Percentiles rank a stretch among this genome's conserved stretches.
Conservation (phyloP, 306 rosid genomes). For the Chamaecrista fasciculata region DNA sequence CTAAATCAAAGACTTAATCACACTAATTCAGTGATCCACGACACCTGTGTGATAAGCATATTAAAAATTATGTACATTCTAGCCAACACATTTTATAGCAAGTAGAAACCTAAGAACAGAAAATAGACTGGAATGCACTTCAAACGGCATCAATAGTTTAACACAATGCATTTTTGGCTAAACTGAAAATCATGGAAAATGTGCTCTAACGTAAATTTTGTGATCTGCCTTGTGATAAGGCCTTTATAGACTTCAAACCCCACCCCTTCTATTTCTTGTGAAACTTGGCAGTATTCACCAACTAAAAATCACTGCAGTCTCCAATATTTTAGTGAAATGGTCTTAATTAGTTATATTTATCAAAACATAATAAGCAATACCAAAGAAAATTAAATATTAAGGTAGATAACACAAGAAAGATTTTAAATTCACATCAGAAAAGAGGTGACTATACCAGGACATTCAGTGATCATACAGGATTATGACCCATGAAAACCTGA, state of each 20-base stretch:
- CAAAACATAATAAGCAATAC: not conserved
- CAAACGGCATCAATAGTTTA: not conserved
- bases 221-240: not conserved
- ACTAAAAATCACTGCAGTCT: not conserved
- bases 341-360: not conserved
- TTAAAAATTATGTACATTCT: conserved; percentile 3
- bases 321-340: not conserved
- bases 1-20: conserved; percentile 27
- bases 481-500: conserved; percentile 1
- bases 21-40: conserved; percentile 88
- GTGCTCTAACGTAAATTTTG: not conserved
- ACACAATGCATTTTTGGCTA: not conserved
- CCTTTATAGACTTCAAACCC: not conserved
- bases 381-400: not conserved
- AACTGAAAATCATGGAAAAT: too few species aligned
- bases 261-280: not conserved
- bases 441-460: not conserved
- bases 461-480: not conserved
- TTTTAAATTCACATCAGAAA: not conserved
- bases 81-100: conserved; percentile 2
- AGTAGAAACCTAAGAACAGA: not conserved
- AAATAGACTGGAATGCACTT: not conserved
- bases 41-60: conserved; percentile 55
- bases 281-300: not conserved
- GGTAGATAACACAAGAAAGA: not conserved